A percentile compares a stretch with the other conserved stretches of the same genome.
These are phyloP conservation scores for Hypericum perforatum DNA, from an alignment of 345 rosid genomes.

Conservation along the genomic window DNA sequence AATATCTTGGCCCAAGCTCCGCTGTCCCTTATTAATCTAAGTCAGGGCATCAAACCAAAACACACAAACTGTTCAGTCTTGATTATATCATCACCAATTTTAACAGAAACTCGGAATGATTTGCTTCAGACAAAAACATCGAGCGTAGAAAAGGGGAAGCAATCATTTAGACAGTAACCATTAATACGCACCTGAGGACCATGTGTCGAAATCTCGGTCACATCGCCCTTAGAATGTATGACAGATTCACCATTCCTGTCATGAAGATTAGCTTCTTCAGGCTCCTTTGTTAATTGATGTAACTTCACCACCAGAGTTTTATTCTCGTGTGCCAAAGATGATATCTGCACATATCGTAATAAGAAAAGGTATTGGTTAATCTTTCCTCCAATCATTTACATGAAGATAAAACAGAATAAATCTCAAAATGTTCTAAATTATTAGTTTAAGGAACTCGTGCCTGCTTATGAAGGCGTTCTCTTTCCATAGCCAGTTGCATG, in stretches of 20 bases:
- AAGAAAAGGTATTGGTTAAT: background rate
- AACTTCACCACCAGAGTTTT: slow-evolving; percentile 42
- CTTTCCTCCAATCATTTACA: background rate
- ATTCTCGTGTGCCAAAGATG: slow-evolving; percentile 52
- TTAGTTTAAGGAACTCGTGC: slow-evolving; percentile 20
- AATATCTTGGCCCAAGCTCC: too few relatives aligned
- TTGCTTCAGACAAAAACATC: too few relatives aligned
- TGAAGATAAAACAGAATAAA: too few relatives aligned
- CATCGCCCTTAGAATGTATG: slow-evolving; percentile 18
- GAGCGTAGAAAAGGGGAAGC: too few relatives aligned
- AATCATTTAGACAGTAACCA: too few relatives aligned
- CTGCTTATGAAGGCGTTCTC: slow-evolving; percentile 87
- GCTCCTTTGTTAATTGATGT: slow-evolving; percentile 34
- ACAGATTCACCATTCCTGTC: slow-evolving; percentile 11
- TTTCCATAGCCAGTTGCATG: slow-evolving; percentile 63
- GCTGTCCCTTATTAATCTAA: too few relatives aligned
- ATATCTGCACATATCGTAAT: slow-evolving; percentile 34
- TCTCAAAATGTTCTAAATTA: background rate
- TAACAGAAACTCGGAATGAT: too few relatives aligned
- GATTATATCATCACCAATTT: too few relatives aligned
- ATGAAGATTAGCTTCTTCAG: slow-evolving; percentile 11
- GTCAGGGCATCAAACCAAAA: too few relatives aligned
- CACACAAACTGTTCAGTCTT: too few relatives aligned
- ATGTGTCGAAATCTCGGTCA: slow-evolving; percentile 13
- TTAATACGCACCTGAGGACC: slow-evolving; percentile 28